These are phyloP conservation scores for Santalum album DNA, from an alignment of 164 flowering plant species.

Conservation along the genomic window DNA sequence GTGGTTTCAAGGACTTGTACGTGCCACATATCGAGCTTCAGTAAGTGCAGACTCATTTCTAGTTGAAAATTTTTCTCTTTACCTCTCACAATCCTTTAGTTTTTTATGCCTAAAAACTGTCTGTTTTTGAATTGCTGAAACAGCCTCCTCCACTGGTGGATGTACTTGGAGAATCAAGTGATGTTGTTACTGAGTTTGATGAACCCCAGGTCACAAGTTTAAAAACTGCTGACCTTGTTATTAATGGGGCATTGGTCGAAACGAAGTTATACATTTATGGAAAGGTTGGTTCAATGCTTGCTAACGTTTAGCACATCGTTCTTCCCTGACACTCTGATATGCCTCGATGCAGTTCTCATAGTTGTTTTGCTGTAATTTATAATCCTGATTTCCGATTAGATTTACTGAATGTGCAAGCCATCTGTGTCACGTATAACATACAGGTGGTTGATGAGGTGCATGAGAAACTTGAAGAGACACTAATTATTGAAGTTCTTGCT, in stretches of 20 bases:
- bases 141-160: conserved; percentile 70
- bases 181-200: conserved; percentile 18
- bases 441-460: conserved; percentile 37
- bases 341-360: not conserved
- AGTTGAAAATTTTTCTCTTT: not conserved
- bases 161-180: conserved; percentile 40
- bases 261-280: conserved; percentile 73
- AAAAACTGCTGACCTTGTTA: conserved; percentile 71
- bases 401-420: not conserved
- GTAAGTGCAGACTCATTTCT: conserved; percentile 22
- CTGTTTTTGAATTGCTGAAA: conserved; percentile 8
- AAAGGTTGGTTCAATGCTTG: conserved; percentile 39
- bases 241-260: conserved; percentile 73
- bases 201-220: conserved; percentile 24
- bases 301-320: not conserved
- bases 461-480: conserved; percentile 42
- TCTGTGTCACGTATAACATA: conserved; percentile 1
- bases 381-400: not conserved
- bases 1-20: conserved; percentile 77
- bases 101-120: no score
- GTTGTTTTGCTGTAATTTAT: not conserved
- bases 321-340: not conserved
- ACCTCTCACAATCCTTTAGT: no score
- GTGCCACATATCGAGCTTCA: conserved; percentile 88
- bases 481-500: conserved; percentile 76